Evolutionary conservation across 1,284 basidiomycete genomes (phyloP).

Genomic region (Puccinia coronata): DNA sequence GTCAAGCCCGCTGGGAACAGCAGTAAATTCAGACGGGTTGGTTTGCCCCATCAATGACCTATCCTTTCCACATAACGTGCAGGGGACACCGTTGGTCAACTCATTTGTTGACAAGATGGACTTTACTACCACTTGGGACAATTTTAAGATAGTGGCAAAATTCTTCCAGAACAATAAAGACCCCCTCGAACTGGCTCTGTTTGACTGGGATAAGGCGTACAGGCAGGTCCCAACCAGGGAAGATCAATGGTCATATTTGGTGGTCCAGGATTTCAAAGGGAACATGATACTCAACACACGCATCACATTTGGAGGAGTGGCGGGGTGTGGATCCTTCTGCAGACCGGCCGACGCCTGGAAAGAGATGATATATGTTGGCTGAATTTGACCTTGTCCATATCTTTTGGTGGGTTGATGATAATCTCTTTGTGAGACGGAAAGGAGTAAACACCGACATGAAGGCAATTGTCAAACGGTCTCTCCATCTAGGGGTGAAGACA

Average conservation of each 20-base stretch:
- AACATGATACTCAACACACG: too few species aligned
- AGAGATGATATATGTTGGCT: background rate
- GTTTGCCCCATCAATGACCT: conserved; percentile 5
- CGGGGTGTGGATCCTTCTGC: background rate
- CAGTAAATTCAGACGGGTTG: background rate
- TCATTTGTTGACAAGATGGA: background rate
- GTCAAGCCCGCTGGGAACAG: background rate
- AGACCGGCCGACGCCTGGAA: conserved; percentile 14
- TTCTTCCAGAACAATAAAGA: background rate
- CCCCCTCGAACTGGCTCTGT: background rate
- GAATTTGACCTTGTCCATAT: background rate
- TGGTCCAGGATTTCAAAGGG: background rate
- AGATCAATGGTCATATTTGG: background rate
- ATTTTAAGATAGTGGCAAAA: background rate
- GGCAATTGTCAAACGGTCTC: background rate
- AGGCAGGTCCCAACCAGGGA: background rate
- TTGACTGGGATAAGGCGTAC: conserved; percentile 10
- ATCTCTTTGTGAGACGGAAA: background rate
- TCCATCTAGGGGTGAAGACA: background rate
- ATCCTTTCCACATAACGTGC: background rate
- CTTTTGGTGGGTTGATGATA: conserved; percentile 10
- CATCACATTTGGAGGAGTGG: background rate
- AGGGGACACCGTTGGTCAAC: background rate
- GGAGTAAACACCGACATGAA: background rate
- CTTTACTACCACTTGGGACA: conserved; percentile 21